A percentile compares a stretch with the other conserved stretches of the same genome.
phyloP scores from a whole-genome alignment of 2,329 filamentous ascomycete species.

The Fusarium sp. region DNA sequence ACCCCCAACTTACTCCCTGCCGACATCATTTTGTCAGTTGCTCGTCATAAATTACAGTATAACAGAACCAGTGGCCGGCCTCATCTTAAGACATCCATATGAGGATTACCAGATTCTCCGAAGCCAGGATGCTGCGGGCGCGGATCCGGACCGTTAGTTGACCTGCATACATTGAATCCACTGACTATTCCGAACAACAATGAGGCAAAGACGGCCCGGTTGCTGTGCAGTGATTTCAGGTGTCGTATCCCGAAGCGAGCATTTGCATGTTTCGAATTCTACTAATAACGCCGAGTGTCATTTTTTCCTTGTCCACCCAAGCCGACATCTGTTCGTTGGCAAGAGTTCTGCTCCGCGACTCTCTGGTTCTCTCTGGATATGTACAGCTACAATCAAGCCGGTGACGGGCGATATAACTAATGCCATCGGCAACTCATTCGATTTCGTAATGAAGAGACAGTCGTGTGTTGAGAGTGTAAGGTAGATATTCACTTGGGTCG shows the following conservation, averaged over 20 bases:
- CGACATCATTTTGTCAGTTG: conserved; percentile 1
- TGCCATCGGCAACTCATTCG: not conserved
- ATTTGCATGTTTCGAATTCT: conserved; percentile 2
- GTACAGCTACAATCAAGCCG: not conserved
- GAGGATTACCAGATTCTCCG: not conserved
- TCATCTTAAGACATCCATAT: not conserved
- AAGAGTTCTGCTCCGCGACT: not conserved
- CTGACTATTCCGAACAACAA: conserved; percentile 1
- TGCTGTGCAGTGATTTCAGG: conserved; percentile 1
- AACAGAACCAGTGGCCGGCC: not conserved
- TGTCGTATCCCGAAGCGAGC: conserved; percentile 4
- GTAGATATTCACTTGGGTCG: not conserved
- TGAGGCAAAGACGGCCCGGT: conserved; percentile 24
- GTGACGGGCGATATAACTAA: not conserved
- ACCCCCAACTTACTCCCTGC: not conserved
- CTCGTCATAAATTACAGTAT: not conserved
- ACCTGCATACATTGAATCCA: not conserved
- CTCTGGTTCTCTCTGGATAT: not conserved
- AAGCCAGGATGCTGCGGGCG: not conserved
- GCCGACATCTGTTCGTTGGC: not conserved
- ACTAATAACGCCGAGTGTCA: not conserved
- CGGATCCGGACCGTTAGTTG: conserved; percentile 23
- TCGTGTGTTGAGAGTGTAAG: not conserved
- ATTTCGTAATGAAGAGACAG: not conserved
- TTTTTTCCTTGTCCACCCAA: not conserved